Evolutionary conservation across 345 rosid genomes (phyloP), one percentile per base, ranked within the genome.

Genomic region (Moricandia arvensis): DNA sequence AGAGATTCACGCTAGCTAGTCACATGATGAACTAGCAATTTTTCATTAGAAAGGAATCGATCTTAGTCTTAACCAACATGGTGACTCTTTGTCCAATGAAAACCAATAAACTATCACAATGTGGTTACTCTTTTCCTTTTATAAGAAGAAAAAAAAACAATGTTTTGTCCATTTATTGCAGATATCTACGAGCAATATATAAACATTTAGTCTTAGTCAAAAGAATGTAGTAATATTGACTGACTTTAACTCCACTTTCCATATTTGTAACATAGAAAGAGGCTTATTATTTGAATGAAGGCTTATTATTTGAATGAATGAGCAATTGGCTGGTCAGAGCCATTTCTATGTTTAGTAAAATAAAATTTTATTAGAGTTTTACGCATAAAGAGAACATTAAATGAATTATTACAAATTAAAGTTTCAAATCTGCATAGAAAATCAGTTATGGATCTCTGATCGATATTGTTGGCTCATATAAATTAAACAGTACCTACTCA

Each of bases 401-500:
- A 65, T 66, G 80, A 65, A 41, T 21, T 65, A 38, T 18, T 26
- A 47, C 55, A 51, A 35, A 24, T n/a, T 64, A 31, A 70, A 47
- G 1, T 74, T 30, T 66, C 24, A 66, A 53, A 66, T 59, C 1
- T 41, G 7, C 17, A 49, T 45, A 45, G 2, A 35, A 49, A 49
- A 34, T 49, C 41, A 59, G 61, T 68, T 59, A 60, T 47, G 62
- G 37, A 33, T 71, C 58, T 33, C 75, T 65, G 71, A 53, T 77
- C 70, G 27, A 59, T 71, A 58, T 77, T 66, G 80, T 77, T 77
- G 80, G 75, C 41, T 24, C 71, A 77, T 63, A 51, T 71, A 71
- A 77, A 77, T 77, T 77, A 4, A 63, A 33, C 34, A 53, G 35
- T 63, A 77, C 75, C 75, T 63, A 77, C 75, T 16, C 35, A 54